These are phyloP conservation scores for Phialophora expanda DNA, from an alignment of 2,329 filamentous ascomycete genomes.

Conservation along the genomic window DNA sequence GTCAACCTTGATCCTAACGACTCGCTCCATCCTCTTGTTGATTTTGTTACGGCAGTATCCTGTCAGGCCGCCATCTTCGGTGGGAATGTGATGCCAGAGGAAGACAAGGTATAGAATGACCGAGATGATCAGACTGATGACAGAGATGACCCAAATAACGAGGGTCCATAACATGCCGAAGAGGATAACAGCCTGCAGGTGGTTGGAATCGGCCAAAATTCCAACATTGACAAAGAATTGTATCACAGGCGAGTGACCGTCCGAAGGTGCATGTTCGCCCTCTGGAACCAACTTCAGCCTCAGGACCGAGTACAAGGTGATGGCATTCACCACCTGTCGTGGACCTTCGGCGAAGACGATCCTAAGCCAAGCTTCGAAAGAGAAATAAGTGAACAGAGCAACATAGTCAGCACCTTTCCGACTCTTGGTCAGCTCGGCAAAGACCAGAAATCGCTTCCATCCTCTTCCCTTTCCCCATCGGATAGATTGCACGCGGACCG, in stretches of 20 bases:
- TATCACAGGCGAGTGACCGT: constrained; percentile 67
- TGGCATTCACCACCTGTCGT: constrained; percentile 85
- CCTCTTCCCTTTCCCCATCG: constrained; percentile 75
- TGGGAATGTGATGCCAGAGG: constrained; percentile 89
- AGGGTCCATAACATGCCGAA: constrained; percentile 92
- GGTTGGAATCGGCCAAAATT: constrained; percentile 72
- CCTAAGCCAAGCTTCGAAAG: constrained; percentile 81
- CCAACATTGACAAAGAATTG: constrained; percentile 85
- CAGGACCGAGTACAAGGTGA: constrained; percentile 87
- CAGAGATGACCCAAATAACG: constrained; percentile 83
- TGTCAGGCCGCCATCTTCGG: constrained; percentile 76
- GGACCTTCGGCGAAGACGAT: constrained; percentile 90
- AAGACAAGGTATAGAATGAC: constrained; percentile 83
- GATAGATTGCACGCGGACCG: constrained; percentile 81
- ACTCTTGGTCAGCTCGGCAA: constrained; percentile 86
- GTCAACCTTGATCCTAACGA: constrained; percentile 85
- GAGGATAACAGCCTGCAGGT: constrained; percentile 79
- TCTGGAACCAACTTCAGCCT: constrained; percentile 71
- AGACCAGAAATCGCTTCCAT: constrained; percentile 89
- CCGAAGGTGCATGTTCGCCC: constrained; percentile 57
- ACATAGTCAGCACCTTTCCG: constrained; percentile 90
- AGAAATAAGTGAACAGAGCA: constrained; percentile 89
- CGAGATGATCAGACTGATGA: constrained; percentile 74
- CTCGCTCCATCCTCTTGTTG: constrained; percentile 79
- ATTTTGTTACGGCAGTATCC: constrained; percentile 92